Evolutionary conservation across 2,329 filamentous ascomycete genomes (phyloP), one percentile per base, ranked within the genome.

Genomic region (Scedosporium boydii): DNA sequence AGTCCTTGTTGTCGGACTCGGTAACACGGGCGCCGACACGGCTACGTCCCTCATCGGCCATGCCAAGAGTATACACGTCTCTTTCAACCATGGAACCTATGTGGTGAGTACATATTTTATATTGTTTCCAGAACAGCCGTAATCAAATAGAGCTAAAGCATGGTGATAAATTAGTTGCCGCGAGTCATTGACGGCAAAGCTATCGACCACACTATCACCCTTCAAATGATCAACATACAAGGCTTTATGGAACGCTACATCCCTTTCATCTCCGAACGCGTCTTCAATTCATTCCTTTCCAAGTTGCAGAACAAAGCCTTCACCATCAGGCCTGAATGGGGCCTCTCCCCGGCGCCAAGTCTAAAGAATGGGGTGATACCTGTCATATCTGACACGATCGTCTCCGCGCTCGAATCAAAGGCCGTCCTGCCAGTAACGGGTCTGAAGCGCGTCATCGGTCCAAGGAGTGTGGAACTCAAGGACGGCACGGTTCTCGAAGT

Each of bases 1-100:
- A 12, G 75, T 81, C 2, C 63, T 81, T 0, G 68, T 81, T 0
- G 69, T 80, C 1, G 78, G 78, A 4, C 66, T 79, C 29, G 75
- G 75, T 16, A 76, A 74, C 58, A 78, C 75, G 1, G 68, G 67
- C 2, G 69, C 68, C 23, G 70, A 72, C 27, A 69, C 69, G 0
- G 68, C 69, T 10, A 64, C 74, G 1, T 68, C 69, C 4, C 68
- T 79, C 4, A 67, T 72, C 0, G 69, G 69, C 0, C 67, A 73
- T 6, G 74, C 74, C 0, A 66, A 70, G 3, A 74, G 77, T 44
- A 70, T 78, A 3, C 79, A 75, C 67, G 66, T 78, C 14, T 76
- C 77, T 1, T 12, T 29, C 53, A 12, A 14, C 18, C 53, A 7
- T 16, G 18, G 21, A n/a, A 57, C 16, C 3, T 57, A 57, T 29